Percentiles rank a stretch among this genome's conserved stretches.
phyloP scores from a whole-genome alignment of 495 filamentous ascomycete genomes.

The Acidiella bohemica region DNA sequence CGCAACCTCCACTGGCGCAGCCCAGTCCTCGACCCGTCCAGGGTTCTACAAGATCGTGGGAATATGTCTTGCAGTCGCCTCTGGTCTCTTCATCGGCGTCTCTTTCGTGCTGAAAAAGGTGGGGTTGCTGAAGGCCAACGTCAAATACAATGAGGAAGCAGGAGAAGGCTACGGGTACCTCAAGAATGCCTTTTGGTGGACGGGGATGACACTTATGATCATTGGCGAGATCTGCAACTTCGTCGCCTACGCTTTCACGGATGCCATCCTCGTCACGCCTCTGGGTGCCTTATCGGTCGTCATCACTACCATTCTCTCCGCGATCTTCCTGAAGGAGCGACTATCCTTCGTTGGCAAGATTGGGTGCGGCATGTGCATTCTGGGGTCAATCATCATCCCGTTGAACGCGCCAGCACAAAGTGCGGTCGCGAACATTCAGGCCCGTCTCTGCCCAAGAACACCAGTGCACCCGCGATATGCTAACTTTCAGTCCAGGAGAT shows the following conservation, averaged over 20 bases:
- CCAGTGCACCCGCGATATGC: no score
- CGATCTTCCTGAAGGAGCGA: conserved; percentile 92
- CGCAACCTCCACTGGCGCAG: conserved; percentile 19
- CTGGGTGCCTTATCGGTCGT: conserved; percentile 92
- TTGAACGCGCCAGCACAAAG: conserved; percentile 83
- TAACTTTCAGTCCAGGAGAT: no score
- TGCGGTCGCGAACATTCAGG: conserved; percentile 67
- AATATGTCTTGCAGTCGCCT: conserved; percentile 71
- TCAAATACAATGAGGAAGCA: conserved; percentile 91
- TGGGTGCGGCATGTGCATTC: conserved; percentile 86
- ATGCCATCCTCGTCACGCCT: conserved; percentile 91
- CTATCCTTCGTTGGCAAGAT: conserved; percentile 93
- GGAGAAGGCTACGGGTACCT: conserved; percentile 97
- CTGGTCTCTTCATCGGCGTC: conserved; percentile 84
- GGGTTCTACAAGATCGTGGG: conserved; percentile 75
- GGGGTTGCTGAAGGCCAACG: conserved; percentile 79
- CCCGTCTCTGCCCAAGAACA: no score
- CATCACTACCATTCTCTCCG: conserved; percentile 80
- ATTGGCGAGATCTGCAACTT: conserved; percentile 96
- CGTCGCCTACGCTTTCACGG: conserved; percentile 90
- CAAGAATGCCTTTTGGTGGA: conserved; percentile 93
- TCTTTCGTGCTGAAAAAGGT: conserved; percentile 95
- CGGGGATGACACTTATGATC: conserved; percentile 94
- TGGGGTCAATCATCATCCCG: conserved; percentile 85
- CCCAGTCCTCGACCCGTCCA: conserved; percentile 30